Evolutionary conservation across 2,329 filamentous ascomycete species (phyloP).

Genomic region (Trichothecium sympodiale): DNA sequence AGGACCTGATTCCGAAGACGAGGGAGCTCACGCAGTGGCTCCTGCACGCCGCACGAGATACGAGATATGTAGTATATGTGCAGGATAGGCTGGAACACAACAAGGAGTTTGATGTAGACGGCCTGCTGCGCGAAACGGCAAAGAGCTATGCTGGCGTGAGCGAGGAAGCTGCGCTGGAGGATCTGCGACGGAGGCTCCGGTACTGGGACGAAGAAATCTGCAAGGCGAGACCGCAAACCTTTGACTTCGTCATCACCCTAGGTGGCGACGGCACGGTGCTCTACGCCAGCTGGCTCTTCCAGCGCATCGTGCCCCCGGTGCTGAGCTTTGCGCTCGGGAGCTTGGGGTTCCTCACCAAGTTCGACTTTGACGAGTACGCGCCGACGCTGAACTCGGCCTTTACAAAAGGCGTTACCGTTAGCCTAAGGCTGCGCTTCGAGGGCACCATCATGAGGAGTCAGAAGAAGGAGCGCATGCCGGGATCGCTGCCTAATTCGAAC

Average conservation of each 20-base stretch:
- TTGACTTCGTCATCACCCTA: constrained; percentile 87
- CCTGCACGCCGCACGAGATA: constrained; percentile 55
- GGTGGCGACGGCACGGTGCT: constrained; percentile 95
- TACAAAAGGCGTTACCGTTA: constrained; percentile 75
- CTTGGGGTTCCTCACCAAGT: constrained; percentile 90
- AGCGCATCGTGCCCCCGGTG: constrained; percentile 86
- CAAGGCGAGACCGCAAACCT: constrained; percentile 65
- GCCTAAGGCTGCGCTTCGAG: constrained; percentile 79
- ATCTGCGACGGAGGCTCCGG: constrained; percentile 45
- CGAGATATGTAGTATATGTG: constrained; percentile 69
- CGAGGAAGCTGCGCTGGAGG: constrained; percentile 20
- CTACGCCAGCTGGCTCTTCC: constrained; percentile 94
- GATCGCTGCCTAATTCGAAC: constrained; percentile 3
- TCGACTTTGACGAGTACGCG: constrained; percentile 72
- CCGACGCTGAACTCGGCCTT: constrained; percentile 63
- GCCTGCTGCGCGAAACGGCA: constrained; percentile 52
- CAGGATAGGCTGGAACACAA: constrained; percentile 65
- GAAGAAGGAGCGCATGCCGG: constrained; percentile 34
- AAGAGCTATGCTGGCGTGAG: constrained; percentile 27
- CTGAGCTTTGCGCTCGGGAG: constrained; percentile 86
- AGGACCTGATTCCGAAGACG: constrained; percentile 65
- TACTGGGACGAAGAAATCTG: constrained; percentile 83
- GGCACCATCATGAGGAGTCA: constrained; percentile 83
- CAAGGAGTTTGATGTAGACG: constrained; percentile 61
- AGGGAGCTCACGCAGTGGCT: constrained; percentile 73